phyloP scores from a whole-genome alignment of 1,284 basidiomycete genomes.

The Hymenochaete sp. region DNA sequence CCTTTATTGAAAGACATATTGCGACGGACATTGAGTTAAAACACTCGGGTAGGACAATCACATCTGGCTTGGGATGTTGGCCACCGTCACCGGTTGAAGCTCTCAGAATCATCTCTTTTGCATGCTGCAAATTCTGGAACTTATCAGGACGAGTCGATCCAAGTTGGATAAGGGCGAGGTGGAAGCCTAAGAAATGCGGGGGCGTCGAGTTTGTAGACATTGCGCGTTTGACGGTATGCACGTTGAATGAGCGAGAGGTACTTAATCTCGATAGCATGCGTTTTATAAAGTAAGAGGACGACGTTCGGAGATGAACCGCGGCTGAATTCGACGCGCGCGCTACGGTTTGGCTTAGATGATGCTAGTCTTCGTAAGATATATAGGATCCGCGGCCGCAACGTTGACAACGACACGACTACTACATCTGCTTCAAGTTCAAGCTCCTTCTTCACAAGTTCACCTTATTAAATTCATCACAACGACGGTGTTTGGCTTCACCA shows the following conservation, averaged over 20 bases:
- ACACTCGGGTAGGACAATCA: slow-evolving; percentile 83
- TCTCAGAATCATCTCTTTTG: slow-evolving; percentile 65
- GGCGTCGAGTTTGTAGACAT: slow-evolving; percentile 14
- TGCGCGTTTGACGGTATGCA: background rate
- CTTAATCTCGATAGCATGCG: background rate
- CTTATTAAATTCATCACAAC: too few relatives aligned
- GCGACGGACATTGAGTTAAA: too few relatives aligned
- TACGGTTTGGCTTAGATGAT: background rate
- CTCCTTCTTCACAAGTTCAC: too few relatives aligned
- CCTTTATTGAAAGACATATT: too few relatives aligned
- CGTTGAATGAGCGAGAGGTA: background rate
- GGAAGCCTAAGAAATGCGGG: slow-evolving; percentile 62
- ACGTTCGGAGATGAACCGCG: background rate
- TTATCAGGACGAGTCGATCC: slow-evolving; percentile 66
- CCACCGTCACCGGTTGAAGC: slow-evolving; percentile 43
- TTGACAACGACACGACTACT: too few relatives aligned
- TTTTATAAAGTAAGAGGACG: background rate
- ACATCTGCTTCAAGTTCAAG: too few relatives aligned
- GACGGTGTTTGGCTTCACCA: too few relatives aligned
- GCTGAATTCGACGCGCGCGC: background rate
- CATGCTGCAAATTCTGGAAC: slow-evolving; percentile 67
- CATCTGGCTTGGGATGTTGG: slow-evolving; percentile 52
- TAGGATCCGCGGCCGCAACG: background rate
- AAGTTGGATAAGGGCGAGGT: slow-evolving; percentile 80
- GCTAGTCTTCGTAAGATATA: background rate